Percentiles rank a stretch among this genome's conserved stretches.
phyloP scores from a whole-genome alignment of 805 yeast genomes.

The Pichia manshurica region DNA sequence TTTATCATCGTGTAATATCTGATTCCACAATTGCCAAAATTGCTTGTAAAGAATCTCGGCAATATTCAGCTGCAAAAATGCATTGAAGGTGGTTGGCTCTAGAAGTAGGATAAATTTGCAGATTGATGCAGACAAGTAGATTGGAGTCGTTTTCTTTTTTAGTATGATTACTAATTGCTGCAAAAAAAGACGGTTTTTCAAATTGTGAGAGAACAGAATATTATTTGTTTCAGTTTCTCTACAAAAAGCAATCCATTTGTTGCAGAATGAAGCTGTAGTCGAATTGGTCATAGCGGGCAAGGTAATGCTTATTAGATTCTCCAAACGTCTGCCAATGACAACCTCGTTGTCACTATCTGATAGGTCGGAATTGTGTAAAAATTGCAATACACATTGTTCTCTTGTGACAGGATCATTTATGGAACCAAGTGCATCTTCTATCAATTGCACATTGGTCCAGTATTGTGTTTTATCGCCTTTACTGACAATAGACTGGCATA shows the following conservation, averaged over 20 bases:
- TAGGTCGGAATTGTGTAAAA: not conserved
- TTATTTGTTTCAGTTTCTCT: not conserved
- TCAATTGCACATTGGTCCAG: not conserved
- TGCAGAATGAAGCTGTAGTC: not conserved
- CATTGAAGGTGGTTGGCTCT: not conserved
- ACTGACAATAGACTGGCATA: not conserved
- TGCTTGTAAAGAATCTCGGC: not conserved
- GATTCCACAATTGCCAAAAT: not conserved
- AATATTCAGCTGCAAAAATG: not conserved
- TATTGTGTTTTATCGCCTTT: not conserved
- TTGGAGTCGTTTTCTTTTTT: not conserved
- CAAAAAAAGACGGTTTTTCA: not conserved
- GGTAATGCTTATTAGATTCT: not conserved
- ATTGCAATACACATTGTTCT: not conserved
- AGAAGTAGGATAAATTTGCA: not conserved
- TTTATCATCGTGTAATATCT: not conserved
- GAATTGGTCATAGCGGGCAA: not conserved
- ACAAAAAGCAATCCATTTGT: not conserved
- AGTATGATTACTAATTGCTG: not conserved
- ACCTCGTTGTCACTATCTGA: not conserved
- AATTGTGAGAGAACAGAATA: not conserved
- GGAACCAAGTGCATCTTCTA: not conserved
- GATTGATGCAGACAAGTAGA: not conserved
- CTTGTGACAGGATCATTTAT: not conserved
- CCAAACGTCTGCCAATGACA: not conserved